Base-by-base conservation (phyloP, 345 rosid genomes). In the Cardiospermum halicacabum region DNA sequence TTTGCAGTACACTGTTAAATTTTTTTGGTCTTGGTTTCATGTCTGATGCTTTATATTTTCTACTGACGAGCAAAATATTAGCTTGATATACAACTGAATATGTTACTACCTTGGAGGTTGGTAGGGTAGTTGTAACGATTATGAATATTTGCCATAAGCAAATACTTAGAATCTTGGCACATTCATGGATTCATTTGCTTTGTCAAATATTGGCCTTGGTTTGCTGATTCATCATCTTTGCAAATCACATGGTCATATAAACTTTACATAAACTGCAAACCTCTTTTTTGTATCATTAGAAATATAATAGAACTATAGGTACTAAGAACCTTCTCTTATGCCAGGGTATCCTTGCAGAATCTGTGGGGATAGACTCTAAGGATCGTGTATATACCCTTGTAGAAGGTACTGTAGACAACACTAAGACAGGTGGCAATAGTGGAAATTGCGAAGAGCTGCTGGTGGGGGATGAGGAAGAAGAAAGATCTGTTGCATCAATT, bases 291-390 rank as follows among this genome's bases (percentile, higher is more conserved):
- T 21, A 40, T 15, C 49, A 43, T 15, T n/a, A 16, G 49, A 43
- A 16, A 15, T 5, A 16, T 36, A 53, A 28, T 42, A 60, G 25
- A 66, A 60, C 26, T 65, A 18, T 30, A 15, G 13, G 31, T 37
- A 30, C 50, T 69, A 39, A 42, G 48, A 12, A 47, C 18, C 56
- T 66, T 39, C 32, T 69, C 54, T 26, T 78, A 22, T 54, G 45
- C 13, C 78, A 91, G 97, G 99, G 99, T 80, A 79, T 94, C 76
- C 65, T 94, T 64, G 73, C 79, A 64, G 97, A 94, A 78, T 77
- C 95, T 64, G 55, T 63, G 53, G 92, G 85, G 51, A 68, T 75
- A 34, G 76, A 73, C 64, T 70, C 88, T 22, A 66, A 76, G 11
- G 72, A 78, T 73, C 78, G 60, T 63, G 66, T 87, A 39, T 91